A percentile compares a stretch with the other conserved stretches of the same genome.
These are phyloP conservation scores for Phyllosticta ampelicida DNA, from an alignment of 2,329 filamentous ascomycete species.

Conservation along the genomic window DNA sequence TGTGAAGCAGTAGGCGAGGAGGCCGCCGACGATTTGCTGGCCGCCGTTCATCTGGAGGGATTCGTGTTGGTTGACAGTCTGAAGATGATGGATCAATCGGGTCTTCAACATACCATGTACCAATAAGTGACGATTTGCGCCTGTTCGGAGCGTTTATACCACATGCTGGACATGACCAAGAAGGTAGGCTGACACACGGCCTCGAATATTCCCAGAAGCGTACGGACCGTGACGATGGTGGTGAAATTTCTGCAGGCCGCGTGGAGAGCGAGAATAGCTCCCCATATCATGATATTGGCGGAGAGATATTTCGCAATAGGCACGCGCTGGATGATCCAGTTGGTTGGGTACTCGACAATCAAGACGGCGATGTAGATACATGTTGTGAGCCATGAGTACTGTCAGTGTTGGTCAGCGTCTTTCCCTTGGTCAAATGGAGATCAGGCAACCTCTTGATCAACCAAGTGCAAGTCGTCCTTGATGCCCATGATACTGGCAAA, in stretches of 20 bases:
- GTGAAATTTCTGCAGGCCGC: conserved; percentile 13
- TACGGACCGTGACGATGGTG: conserved; percentile 35
- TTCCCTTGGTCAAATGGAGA: background rate
- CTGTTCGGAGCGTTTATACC: conserved; percentile 50
- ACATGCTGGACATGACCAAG: conserved; percentile 47
- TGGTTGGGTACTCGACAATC: conserved; percentile 56
- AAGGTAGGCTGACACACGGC: conserved; percentile 50
- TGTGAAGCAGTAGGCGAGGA: conserved; percentile 50
- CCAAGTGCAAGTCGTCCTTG: conserved; percentile 46
- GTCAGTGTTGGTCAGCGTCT: conserved; percentile 24
- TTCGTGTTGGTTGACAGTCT: background rate
- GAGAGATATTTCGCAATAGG: conserved; percentile 49
- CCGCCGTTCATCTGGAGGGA: conserved; percentile 59
- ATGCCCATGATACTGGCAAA: conserved; percentile 56
- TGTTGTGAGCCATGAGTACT: conserved; percentile 43
- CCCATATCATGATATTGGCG: conserved; percentile 43
- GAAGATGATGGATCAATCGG: background rate
- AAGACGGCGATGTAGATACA: conserved; percentile 46
- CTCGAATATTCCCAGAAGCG: conserved; percentile 48
- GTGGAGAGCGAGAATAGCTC: conserved; percentile 14
- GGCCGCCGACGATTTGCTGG: conserved; percentile 57
- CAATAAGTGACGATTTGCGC: conserved; percentile 48
- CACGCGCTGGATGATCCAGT: conserved; percentile 51
- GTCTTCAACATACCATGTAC: conserved; percentile 42
- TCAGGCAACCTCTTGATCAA: conserved; percentile 37